Evolutionary conservation across 2,329 filamentous ascomycete genomes (phyloP), one percentile per base, ranked within the genome.

Genomic region (Ambrosiella xylebori): DNA sequence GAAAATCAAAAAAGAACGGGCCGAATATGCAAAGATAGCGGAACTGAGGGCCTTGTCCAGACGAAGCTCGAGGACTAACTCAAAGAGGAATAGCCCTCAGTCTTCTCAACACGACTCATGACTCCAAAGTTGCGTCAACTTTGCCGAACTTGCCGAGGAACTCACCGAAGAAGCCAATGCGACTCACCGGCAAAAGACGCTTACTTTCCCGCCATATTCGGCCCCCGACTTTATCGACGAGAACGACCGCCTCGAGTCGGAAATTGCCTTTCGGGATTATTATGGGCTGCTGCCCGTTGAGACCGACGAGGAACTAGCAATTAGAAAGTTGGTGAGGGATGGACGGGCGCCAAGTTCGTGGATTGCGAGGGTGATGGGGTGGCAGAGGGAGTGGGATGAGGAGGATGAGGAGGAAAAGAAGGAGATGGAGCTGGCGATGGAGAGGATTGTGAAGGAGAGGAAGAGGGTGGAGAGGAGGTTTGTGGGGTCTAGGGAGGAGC

Each of bases 151-250:
- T 13, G n/a, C 47, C 17, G 19, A 44, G 13, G 17, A 49, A 7
- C 45, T 56, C 13, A 35, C 19, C 7, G 39, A 52, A n/a, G 27
- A 41, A 53, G 27, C 13, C 3, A 19, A n/a, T 2, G 52, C 17
- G 13, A 17, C 11, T 15, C 17, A 15, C 37, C 15, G 13, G 17
- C 41, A 19, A 15, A 39, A 53, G 15, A 37, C 17, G 15, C 9
- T 15, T n/a, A 37, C 35, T n/a, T 15, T 12, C 35, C 13, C 45
- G 1, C 50, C 54, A 36, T 44, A 50, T 55, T 67, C 71, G 0
- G 79, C 78, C 1, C 81, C 81, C 0, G 81, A 83, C 64, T 84
- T 84, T 66, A 76, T 84, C 60, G 75, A 81, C 64, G 71, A 81
- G 1, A 79, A 82, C 63, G 79, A 81, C 64, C 75, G 74, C 64